Conservation (phyloP, 2,329 filamentous ascomycete genomes). For the Fusarium sp. region DNA sequence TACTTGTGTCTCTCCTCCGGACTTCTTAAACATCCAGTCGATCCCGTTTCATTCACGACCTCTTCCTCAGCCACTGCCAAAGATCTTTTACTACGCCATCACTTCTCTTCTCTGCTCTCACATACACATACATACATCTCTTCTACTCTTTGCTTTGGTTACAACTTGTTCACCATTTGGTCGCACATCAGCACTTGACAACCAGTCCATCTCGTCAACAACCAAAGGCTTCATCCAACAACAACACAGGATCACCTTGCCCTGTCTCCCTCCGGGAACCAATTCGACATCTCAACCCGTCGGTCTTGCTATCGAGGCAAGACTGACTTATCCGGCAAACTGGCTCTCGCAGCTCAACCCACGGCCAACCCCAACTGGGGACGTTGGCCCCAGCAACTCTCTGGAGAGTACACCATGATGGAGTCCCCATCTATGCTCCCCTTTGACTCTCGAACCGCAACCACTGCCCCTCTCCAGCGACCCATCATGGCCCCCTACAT, state of each 20-base stretch:
- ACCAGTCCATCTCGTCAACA: constrained; percentile 1
- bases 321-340: constrained; percentile 41
- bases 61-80: constrained; percentile 30
- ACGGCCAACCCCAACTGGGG: constrained; percentile 62
- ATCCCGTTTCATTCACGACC: constrained; percentile 40
- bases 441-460: constrained; percentile 58
- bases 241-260: constrained; percentile 9
- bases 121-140: constrained; percentile 28
- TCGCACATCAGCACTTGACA: constrained; percentile 20
- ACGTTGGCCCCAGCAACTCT: constrained; percentile 64
- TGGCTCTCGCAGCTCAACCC: constrained; percentile 62
- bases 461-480: constrained; percentile 54
- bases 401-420: constrained; percentile 60
- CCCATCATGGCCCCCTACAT: constrained; percentile 59
- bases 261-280: constrained; percentile 5
- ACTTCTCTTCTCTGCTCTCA: constrained; percentile 26
- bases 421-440: constrained; percentile 58
- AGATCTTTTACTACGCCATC: constrained; percentile 17
- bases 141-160: constrained; percentile 12
- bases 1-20: constrained; percentile 41
- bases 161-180: constrained; percentile 5
- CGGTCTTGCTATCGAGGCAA: constrained; percentile 40
- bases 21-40: constrained; percentile 35
- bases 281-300: constrained; percentile 9
- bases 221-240: constrained; percentile 8